Conservation (phyloP, 2,329 filamentous ascomycete species). For the Bipolaris gigantea region DNA sequence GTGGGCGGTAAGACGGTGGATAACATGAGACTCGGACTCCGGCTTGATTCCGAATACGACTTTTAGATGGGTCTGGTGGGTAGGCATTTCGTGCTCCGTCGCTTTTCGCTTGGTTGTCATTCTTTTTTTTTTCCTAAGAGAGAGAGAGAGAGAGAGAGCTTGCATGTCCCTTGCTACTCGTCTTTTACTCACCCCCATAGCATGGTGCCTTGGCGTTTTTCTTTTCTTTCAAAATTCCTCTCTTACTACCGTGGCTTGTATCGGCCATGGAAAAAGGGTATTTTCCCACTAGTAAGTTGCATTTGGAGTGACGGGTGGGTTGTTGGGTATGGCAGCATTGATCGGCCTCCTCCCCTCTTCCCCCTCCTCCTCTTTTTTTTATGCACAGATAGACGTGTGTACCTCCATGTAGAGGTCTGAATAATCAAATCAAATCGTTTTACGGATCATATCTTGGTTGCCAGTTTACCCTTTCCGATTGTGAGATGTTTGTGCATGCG, state of each 20-base stretch:
- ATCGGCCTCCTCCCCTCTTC: neutral
- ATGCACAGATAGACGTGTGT: too few relatives aligned
- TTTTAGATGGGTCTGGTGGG: constrained; percentile 23
- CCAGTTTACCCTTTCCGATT: too few relatives aligned
- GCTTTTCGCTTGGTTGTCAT: too few relatives aligned
- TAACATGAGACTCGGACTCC: constrained; percentile 52
- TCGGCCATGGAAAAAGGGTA: neutral
- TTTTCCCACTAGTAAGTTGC: neutral
- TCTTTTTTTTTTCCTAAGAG: too few relatives aligned
- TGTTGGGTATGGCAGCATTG: neutral
- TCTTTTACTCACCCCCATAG: constrained; percentile 11
- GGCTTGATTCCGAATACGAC: constrained; percentile 19
- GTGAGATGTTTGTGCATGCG: too few relatives aligned
- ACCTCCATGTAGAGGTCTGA: too few relatives aligned
- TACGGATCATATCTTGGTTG: neutral
- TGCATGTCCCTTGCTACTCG: neutral
- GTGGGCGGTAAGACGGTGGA: constrained; percentile 56
- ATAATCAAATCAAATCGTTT: too few relatives aligned
- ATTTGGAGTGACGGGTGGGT: constrained; percentile 5
- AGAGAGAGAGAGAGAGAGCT: too few relatives aligned
- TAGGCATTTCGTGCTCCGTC: neutral
- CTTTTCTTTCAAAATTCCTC: neutral
- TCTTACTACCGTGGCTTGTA: neutral
- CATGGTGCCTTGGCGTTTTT: constrained; percentile 26
- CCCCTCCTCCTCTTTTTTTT: neutral